Conservation (phyloP, 768 basidiomycete genomes). For the Lentinus tigrinus region DNA sequence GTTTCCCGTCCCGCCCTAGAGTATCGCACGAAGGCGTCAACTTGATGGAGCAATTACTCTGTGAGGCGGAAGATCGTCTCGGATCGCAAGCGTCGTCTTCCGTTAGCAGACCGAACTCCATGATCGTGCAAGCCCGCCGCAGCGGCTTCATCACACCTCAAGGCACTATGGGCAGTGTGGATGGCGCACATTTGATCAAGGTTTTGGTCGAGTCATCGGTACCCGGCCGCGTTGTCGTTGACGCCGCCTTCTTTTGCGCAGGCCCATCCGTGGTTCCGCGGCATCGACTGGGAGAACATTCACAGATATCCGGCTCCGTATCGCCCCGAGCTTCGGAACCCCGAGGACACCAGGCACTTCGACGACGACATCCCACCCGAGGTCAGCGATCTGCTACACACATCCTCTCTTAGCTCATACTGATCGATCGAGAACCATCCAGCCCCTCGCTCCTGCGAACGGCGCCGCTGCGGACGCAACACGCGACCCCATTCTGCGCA, state of each 20-base stretch:
- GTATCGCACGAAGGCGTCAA: constrained; percentile 86
- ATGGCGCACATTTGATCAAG: constrained; percentile 92
- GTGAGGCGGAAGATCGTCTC: constrained; percentile 93
- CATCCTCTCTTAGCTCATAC: neutral
- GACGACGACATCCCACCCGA: constrained; percentile 92
- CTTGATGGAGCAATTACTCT: constrained; percentile 86
- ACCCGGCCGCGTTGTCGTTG: constrained; percentile 1
- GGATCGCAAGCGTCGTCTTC: constrained; percentile 72
- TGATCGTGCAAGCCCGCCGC: constrained; percentile 71
- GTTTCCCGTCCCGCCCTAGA: constrained; percentile 81
- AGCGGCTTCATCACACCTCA: constrained; percentile 62
- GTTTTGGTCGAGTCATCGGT: constrained; percentile 35
- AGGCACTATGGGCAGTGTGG: constrained; percentile 52
- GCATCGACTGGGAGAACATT: constrained; percentile 87
- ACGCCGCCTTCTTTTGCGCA: constrained; percentile 27
- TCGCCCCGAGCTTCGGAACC: constrained; percentile 75
- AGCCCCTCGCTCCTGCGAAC: constrained; percentile 89
- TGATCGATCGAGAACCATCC: neutral
- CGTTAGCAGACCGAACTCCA: constrained; percentile 72
- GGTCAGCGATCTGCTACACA: constrained; percentile 40
- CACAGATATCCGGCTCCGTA: constrained; percentile 86
- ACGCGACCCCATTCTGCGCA: constrained; percentile 83
- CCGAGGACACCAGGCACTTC: constrained; percentile 92
- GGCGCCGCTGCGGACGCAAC: constrained; percentile 83
- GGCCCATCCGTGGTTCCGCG: constrained; percentile 89